Base-by-base conservation (phyloP, 345 rosid genomes). In the Aquilaria malaccensis region DNA sequence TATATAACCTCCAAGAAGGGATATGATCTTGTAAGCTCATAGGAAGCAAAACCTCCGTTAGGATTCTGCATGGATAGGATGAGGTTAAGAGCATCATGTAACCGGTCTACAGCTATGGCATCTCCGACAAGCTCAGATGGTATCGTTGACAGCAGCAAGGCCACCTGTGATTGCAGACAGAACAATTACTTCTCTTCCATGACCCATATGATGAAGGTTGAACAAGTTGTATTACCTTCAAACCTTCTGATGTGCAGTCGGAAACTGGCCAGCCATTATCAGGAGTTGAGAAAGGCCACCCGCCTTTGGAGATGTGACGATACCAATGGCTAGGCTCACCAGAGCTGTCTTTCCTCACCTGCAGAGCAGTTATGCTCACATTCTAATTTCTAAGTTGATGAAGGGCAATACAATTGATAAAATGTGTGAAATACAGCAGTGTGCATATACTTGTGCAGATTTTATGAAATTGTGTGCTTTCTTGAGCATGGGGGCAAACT, bases 1-100 rank as follows among this genome's bases (percentile, higher is more conserved):
- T 63, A 61, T 55, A 7, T 37, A 7, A 81, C 93, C 92, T 89
- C 93, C 49, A 89, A 62, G 85, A 79, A 78, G 0, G 81, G 56
- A 69, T 82, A 81, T 15, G 96, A 86, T 80, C 96, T 78, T 7
- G 93, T 82, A 45, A 74, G 90, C 71, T 89, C 96, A 62, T 82
- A 89, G 1, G 96, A 75, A 2, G 91, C 89, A 74, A 84, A 84
- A 2, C 96, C 96, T 46, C 96, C 94, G 72, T 70, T 81, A 0
- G 59, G 55, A 57, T 86, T 86, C 91, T 89, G 72, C 45, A 88
- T 30, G 13, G 89, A 83, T 55, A 88, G 65, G 55, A 88, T 59
- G 29, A 79, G 13, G 54, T 85, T 69, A 61, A 83, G 83, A 55
- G 88, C 86, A 55, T 88, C 88, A 12, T 60, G 73, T 47, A 84